Percentiles rank a stretch among this genome's conserved stretches.
phyloP scores from a whole-genome alignment of 2,329 filamentous ascomycete genomes.

The Aspergillus sp. region DNA sequence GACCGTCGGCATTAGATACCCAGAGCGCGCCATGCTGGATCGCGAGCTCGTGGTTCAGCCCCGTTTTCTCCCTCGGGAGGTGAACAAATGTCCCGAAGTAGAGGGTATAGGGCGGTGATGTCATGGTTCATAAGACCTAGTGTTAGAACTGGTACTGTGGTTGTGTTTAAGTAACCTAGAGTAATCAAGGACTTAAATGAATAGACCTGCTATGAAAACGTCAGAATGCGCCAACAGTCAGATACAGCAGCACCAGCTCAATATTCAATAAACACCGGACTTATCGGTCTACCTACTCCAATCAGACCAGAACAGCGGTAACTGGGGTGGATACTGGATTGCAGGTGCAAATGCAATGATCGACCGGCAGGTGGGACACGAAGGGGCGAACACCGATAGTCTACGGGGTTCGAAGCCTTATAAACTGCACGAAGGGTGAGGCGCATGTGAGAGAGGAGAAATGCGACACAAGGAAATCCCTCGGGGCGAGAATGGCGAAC shows the following conservation, averaged over 20 bases:
- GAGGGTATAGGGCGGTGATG: constrained; percentile 38
- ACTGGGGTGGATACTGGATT: too few relatives aligned
- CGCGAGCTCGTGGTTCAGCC: constrained; percentile 50
- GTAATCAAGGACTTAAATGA: too few relatives aligned
- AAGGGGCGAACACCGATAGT: neutral
- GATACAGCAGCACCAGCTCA: too few relatives aligned
- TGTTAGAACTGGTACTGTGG: too few relatives aligned
- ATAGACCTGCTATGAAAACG: neutral
- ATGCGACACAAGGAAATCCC: too few relatives aligned
- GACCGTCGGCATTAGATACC: constrained; percentile 34
- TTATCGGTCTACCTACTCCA: too few relatives aligned
- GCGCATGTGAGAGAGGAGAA: too few relatives aligned
- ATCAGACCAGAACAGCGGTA: neutral
- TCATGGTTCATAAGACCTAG: neutral
- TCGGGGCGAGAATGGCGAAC: neutral
- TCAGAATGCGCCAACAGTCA: neutral
- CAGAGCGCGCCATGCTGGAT: constrained; percentile 50
- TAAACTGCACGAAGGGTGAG: neutral
- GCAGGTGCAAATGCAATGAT: neutral
- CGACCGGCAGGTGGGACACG: neutral
- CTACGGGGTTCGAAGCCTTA: neutral
- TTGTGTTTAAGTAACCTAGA: too few relatives aligned
- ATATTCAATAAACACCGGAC: too few relatives aligned
- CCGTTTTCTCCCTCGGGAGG: constrained; percentile 42
- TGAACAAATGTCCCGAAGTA: constrained; percentile 65